phyloP scores from a whole-genome alignment of 2,329 filamentous ascomycete species.

The Furcasterigmium furcatum region DNA sequence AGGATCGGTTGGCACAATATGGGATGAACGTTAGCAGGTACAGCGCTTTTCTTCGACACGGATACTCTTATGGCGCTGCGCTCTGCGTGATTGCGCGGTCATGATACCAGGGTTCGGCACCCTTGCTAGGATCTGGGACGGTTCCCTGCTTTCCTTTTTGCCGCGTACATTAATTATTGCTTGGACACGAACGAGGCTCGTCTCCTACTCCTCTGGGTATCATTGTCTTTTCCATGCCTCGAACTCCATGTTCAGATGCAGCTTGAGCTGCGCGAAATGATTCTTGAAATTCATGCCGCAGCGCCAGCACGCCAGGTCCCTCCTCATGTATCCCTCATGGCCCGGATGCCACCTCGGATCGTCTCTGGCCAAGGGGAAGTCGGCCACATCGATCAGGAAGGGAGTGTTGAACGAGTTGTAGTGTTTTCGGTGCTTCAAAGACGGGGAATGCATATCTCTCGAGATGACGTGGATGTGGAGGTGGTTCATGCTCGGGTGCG shows the following conservation, averaged over 20 bases:
- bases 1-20: too few species aligned
- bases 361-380: constrained; percentile 70
- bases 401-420: constrained; percentile 88
- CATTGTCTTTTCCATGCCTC: constrained; percentile 68
- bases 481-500: constrained; percentile 87
- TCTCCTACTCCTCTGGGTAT: too few species aligned
- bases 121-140: too few species aligned
- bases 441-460: constrained; percentile 70
- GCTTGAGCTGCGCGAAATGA: constrained; percentile 70
- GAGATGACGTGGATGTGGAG: constrained; percentile 87
- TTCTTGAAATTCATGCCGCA: constrained; percentile 74
- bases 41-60: too few species aligned
- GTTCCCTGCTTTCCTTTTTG: too few species aligned
- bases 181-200: too few species aligned
- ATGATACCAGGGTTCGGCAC: too few species aligned
- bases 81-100: too few species aligned
- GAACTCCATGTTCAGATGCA: constrained; percentile 73
- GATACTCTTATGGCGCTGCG: not conserved
- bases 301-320: constrained; percentile 78
- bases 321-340: constrained; percentile 55
- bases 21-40: too few species aligned
- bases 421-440: constrained; percentile 77
- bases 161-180: too few species aligned
- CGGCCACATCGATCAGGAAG: constrained; percentile 76
- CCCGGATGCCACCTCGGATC: constrained; percentile 61